phyloP scores from a whole-genome alignment of 352 stramenopile genomes.

The Pythium brassicae region DNA sequence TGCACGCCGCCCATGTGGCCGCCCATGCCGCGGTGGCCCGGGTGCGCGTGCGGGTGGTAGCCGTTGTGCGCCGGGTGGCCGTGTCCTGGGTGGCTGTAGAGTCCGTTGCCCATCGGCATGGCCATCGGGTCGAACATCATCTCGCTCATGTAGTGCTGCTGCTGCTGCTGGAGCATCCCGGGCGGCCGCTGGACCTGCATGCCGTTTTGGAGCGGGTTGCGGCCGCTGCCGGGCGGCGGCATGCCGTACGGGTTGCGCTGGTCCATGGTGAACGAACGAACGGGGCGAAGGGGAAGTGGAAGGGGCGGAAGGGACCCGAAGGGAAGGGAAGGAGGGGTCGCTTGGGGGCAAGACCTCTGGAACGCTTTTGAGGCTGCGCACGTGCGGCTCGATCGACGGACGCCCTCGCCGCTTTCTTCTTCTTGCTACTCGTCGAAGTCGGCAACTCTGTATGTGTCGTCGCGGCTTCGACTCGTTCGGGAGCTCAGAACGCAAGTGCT shows the following conservation, averaged over 20 bases:
- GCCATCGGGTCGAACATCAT: conserved; percentile 72
- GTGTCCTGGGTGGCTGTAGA: conserved; percentile 47
- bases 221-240: conserved; percentile 28
- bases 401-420: background rate
- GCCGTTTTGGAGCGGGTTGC: conserved; percentile 27
- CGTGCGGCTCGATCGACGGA: too few relatives aligned
- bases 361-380: background rate
- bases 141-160: conserved; percentile 72
- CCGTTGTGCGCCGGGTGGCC: conserved; percentile 11
- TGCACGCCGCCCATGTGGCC: conserved; percentile 27
- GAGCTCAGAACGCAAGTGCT: conserved; percentile 2
- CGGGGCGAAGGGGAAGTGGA: too few relatives aligned
- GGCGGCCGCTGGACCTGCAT: conserved; percentile 33
- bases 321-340: background rate
- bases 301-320: background rate
- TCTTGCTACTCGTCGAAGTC: background rate
- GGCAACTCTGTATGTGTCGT: background rate
- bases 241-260: conserved; percentile 63
- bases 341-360: background rate
- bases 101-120: conserved; percentile 51
- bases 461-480: background rate
- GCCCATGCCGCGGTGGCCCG: conserved; percentile 26
- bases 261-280: conserved; percentile 44
- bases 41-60: conserved; percentile 17
- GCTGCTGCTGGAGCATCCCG: conserved; percentile 45